Evolutionary conservation across 1,139 yeast genomes (phyloP), one percentile per base, ranked within the genome.

Genomic region (Suhomyces ambrosiae): DNA sequence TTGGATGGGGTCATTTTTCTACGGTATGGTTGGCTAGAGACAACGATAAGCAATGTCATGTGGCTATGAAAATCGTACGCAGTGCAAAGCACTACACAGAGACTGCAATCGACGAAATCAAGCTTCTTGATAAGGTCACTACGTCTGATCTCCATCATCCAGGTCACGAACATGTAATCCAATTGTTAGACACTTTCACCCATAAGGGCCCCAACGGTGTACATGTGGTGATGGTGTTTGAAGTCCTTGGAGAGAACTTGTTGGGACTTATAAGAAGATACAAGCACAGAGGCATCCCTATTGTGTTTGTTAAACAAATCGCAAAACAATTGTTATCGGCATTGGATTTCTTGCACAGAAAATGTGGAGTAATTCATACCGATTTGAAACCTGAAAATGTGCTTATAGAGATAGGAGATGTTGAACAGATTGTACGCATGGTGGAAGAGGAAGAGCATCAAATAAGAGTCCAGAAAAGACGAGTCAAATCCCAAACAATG

Each of bases 1-100:
- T 70, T 11, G 78, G 78, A 2, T 72, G 78, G 78, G 78, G 78
- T 18, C 77, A 72, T 47, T 72, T 72, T 43, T 68, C 74, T 17
- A 72, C 78, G 3, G 78, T 72, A 9, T 72, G 78, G 78, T 54
- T 72, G 22, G 78, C 78, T 3, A 58, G 68, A 32, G 63, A 63
- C 35, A 57, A 64, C 47, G 64, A 56, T 44, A 61, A 57, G 37
- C 57, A 63, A 30, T 46, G 58, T 42, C 72, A 63, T 47, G 74
- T 68, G 31, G 76, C 76, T 9, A 58, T 70, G 54, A 70, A 70
- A 41, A 62, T 70, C 41, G 71, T 68, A 12, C 64, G 71, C 32
- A 59, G 68, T 25, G 66, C 64, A 28, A 59, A 60, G 34, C 65
- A 63, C 43, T 69, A 68, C 45, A 58, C 63, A 19, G 73, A 68